Evolutionary conservation across 768 basidiomycete genomes (phyloP).

Genomic region (Phylloporus arenicola): DNA sequence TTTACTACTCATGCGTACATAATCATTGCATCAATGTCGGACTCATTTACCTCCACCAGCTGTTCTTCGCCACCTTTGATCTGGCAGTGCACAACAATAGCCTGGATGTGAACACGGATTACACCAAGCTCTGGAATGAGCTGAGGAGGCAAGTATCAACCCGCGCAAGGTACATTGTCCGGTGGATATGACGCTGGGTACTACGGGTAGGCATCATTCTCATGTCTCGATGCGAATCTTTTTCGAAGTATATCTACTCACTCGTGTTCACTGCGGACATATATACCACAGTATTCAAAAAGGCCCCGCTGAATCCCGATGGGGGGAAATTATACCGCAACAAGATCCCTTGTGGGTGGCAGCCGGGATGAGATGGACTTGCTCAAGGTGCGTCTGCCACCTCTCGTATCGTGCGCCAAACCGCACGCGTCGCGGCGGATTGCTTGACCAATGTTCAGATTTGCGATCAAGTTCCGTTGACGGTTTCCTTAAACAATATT

Average conservation of each 20-base stretch:
- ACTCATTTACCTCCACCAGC: slow-evolving; percentile 60
- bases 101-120: slow-evolving; percentile 56
- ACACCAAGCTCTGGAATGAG: slow-evolving; percentile 75
- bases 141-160: slow-evolving; percentile 47
- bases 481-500: too few relatives aligned
- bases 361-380: too few relatives aligned
- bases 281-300: slow-evolving; percentile 72
- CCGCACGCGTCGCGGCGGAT: too few relatives aligned
- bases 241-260: slow-evolving; percentile 55
- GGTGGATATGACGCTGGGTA: slow-evolving; percentile 70
- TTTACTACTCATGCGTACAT: too few relatives aligned
- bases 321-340: too few relatives aligned
- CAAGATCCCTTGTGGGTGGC: too few relatives aligned
- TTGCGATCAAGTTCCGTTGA: too few relatives aligned
- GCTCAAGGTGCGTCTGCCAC: too few relatives aligned
- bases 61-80: slow-evolving; percentile 59
- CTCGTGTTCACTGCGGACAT: slow-evolving; percentile 57
- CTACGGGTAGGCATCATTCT: slow-evolving; percentile 41
- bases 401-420: too few relatives aligned
- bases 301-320: too few relatives aligned
- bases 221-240: too few relatives aligned
- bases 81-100: slow-evolving; percentile 22
- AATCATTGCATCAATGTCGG: slow-evolving; percentile 80
- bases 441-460: too few relatives aligned
- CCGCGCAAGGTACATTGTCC: slow-evolving; percentile 73